Evolutionary conservation across 73 alveolate genomes (phyloP).

Genomic region (Tetrahymena borealis): DNA sequence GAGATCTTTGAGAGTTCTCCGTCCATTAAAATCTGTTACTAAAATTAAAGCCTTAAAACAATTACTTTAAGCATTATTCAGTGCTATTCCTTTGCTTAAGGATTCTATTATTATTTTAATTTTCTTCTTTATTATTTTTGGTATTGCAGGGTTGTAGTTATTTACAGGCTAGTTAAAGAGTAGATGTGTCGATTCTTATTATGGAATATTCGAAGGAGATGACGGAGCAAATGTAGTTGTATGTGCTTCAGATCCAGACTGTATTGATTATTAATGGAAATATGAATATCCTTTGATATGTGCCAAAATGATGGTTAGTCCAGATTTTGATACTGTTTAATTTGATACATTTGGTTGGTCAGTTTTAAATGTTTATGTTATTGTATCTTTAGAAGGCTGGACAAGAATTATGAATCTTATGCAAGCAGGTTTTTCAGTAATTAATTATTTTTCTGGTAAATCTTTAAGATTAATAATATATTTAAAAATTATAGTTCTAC

Average conservation of each 20-base stretch:
- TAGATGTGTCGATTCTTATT: slow-evolving; percentile 59
- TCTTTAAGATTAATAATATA: not conserved
- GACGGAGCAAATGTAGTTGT: not conserved
- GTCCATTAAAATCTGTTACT: slow-evolving; percentile 92
- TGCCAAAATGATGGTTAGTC: slow-evolving; percentile 15
- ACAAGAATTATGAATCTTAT: slow-evolving; percentile 1
- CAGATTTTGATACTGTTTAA: not conserved
- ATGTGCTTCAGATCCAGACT: not conserved
- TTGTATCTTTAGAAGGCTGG: slow-evolving; percentile 29
- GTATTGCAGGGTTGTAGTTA: slow-evolving; percentile 87
- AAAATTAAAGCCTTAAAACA: slow-evolving; percentile 84
- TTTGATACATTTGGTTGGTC: slow-evolving; percentile 43
- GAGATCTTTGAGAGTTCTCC: slow-evolving; percentile 92
- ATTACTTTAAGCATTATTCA: slow-evolving; percentile 77
- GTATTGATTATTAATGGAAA: not conserved
- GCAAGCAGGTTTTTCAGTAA: not conserved
- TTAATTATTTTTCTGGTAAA: not conserved
- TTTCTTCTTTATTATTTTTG: slow-evolving; percentile 83
- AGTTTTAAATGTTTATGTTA: slow-evolving; percentile 21
- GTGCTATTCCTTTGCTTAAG: slow-evolving; percentile 74
- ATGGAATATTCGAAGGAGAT: slow-evolving; percentile 44
- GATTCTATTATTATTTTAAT: slow-evolving; percentile 78
- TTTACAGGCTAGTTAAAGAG: slow-evolving; percentile 79
- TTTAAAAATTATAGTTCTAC: not conserved
- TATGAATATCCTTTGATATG: not conserved